Evolutionary conservation across 768 basidiomycete genomes (phyloP).

Genomic region (Trametes meyenii): DNA sequence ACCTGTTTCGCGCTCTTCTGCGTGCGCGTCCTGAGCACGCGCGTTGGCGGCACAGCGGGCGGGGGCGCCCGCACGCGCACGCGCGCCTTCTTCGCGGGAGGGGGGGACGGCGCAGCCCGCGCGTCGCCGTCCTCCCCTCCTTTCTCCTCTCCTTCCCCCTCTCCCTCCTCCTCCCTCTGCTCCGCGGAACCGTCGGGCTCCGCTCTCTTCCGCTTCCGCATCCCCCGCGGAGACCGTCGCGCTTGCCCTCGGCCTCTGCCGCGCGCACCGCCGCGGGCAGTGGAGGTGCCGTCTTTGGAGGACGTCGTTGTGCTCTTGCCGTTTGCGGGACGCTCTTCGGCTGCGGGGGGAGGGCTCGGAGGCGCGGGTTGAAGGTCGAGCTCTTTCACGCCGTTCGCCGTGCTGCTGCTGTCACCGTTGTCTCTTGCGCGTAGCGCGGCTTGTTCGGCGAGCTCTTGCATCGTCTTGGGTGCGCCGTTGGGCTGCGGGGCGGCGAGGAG

Average conservation of each 20-base stretch:
- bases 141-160: neutral
- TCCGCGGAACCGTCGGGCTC: slow-evolving; percentile 17
- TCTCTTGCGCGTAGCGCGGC: slow-evolving; percentile 16
- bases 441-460: slow-evolving; percentile 66
- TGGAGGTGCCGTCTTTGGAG: slow-evolving; percentile 20
- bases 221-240: slow-evolving; percentile 17
- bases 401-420: neutral
- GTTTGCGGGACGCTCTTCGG: too few relatives aligned
- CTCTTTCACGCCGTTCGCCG: neutral
- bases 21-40: slow-evolving; percentile 61
- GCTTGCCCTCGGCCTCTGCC: neutral
- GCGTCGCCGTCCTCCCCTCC: neutral
- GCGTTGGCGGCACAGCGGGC: slow-evolving; percentile 29
- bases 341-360: too few relatives aligned
- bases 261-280: neutral
- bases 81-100: slow-evolving; percentile 20
- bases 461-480: slow-evolving; percentile 52
- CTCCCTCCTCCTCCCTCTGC: neutral
- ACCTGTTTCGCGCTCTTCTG: slow-evolving; percentile 54
- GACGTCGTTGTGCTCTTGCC: slow-evolving; percentile 6
- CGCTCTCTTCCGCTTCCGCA: slow-evolving; percentile 26
- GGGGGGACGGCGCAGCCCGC: neutral
- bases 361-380: neutral
- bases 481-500: slow-evolving; percentile 6
- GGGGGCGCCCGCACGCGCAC: slow-evolving; percentile 10